These are phyloP conservation scores for Sequoiadendron giganteum DNA, from an alignment of 75 land plant species.

Conservation along the genomic window DNA sequence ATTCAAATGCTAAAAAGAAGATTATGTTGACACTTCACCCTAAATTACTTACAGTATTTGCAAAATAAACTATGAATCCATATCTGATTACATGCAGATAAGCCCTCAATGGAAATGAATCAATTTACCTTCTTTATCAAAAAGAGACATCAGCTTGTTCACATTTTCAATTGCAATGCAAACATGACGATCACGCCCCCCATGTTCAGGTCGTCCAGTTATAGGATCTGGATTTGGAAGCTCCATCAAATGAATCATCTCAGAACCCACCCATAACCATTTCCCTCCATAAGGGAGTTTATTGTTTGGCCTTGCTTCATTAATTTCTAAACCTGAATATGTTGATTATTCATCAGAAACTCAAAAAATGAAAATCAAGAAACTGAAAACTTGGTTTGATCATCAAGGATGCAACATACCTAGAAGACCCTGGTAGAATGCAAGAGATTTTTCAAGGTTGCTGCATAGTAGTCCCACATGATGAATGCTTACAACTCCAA, in stretches of 20 bases:
- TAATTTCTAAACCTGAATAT: constrained; percentile 64
- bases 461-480: constrained; percentile 91
- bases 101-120: not conserved
- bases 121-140: constrained; percentile 73
- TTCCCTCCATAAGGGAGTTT: constrained; percentile 92
- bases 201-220: constrained; percentile 89
- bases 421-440: constrained; percentile 81
- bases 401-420: constrained; percentile 36
- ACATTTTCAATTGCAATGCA: constrained; percentile 75
- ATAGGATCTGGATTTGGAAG: constrained; percentile 97
- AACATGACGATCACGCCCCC: constrained; percentile 89
- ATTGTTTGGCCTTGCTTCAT: constrained; percentile 79
- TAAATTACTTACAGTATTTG: not conserved
- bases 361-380: not conserved
- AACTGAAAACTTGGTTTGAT: not conserved
- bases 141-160: constrained; percentile 51
- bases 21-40: not conserved
- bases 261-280: constrained; percentile 96
- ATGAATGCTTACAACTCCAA: constrained; percentile 76
- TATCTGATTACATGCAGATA: not conserved
- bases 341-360: not conserved
- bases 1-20: not conserved
- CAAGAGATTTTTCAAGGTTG: constrained; percentile 76
- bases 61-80: constrained; percentile 1
- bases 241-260: constrained; percentile 99